Conservation (phyloP, 495 filamentous ascomycete species). For the Aspergillus campestris region DNA sequence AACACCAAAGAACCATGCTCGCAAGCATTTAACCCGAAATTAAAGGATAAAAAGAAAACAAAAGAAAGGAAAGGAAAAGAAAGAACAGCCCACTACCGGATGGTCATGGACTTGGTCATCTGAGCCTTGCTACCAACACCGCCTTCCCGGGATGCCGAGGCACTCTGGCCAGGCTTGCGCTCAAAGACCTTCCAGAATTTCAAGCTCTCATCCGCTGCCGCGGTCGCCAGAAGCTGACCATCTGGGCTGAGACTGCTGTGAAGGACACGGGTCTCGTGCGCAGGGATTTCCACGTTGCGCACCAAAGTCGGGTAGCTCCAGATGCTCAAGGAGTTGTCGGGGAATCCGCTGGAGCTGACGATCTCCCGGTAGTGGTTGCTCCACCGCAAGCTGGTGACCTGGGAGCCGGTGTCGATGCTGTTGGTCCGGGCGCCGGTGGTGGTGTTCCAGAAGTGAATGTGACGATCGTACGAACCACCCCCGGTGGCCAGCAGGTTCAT, state of each 20-base stretch:
- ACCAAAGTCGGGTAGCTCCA: constrained; percentile 97
- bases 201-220: constrained; percentile 89
- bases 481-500: constrained; percentile 92
- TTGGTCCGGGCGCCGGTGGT: constrained; percentile 95
- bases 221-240: constrained; percentile 93
- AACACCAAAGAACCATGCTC: constrained; percentile 3
- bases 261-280: constrained; percentile 94
- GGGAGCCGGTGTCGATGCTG: constrained; percentile 95
- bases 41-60: background rate
- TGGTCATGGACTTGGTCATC: constrained; percentile 94
- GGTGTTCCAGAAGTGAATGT: constrained; percentile 99
- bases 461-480: constrained; percentile 89
- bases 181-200: constrained; percentile 99
- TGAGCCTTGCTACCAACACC: constrained; percentile 55
- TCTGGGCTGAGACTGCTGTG: constrained; percentile 94
- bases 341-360: constrained; percentile 91
- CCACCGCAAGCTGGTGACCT: constrained; percentile 94
- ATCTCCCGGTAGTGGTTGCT: constrained; percentile 96
- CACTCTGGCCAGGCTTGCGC: constrained; percentile 74
- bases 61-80: constrained; percentile 11
- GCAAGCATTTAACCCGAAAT: background rate
- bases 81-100: constrained; percentile 55
- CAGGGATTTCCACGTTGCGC: constrained; percentile 95
- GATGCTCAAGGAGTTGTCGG: constrained; percentile 96
- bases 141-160: constrained; percentile 46